A percentile compares a stretch with the other conserved stretches of the same genome.
phyloP scores from a whole-genome alignment of 768 basidiomycete species.

The Suillus alpinus region DNA sequence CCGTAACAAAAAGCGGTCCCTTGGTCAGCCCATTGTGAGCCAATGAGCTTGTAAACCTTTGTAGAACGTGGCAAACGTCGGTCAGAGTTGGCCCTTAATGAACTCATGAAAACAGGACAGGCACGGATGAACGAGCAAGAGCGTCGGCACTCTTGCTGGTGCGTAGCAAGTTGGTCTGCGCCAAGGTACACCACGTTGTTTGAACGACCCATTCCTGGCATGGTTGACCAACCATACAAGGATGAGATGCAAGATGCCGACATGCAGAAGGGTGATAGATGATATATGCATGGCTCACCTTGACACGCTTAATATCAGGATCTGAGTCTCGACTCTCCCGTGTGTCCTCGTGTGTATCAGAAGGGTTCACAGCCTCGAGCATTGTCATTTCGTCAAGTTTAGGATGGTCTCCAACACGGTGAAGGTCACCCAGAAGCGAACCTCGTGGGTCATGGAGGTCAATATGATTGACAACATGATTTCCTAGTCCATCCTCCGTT shows the following conservation, averaged over 20 bases:
- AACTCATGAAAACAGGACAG: conserved; percentile 27
- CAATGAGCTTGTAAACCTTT: conserved; percentile 93
- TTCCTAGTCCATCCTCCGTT: conserved; percentile 24
- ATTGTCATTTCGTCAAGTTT: conserved; percentile 32
- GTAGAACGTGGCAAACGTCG: conserved; percentile 22
- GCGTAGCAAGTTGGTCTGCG: conserved; percentile 9
- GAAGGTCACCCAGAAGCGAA: conserved; percentile 31
- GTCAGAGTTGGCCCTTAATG: conserved; percentile 30
- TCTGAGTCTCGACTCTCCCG: conserved; percentile 64
- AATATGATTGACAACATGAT: conserved; percentile 24
- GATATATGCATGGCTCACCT: conserved; percentile 45
- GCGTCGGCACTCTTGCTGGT: conserved; percentile 16
- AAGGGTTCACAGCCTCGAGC: conserved; percentile 36
- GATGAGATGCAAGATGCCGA: conserved; percentile 13
- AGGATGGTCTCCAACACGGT: conserved; percentile 31
- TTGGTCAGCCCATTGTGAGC: conserved; percentile 90
- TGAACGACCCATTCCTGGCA: conserved; percentile 19
- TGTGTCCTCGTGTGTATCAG: conserved; percentile 48
- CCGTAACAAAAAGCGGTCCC: conserved; percentile 97
- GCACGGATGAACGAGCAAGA: conserved; percentile 19
- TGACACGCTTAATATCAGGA: conserved; percentile 83
- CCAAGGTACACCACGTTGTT: conserved; percentile 23
- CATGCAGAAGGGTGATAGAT: conserved; percentile 13
- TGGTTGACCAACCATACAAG: conserved; percentile 16
- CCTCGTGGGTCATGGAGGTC: conserved; percentile 28